These are phyloP conservation scores for Suillus hirtellus DNA, from an alignment of 768 basidiomycete genomes.

Conservation along the genomic window DNA sequence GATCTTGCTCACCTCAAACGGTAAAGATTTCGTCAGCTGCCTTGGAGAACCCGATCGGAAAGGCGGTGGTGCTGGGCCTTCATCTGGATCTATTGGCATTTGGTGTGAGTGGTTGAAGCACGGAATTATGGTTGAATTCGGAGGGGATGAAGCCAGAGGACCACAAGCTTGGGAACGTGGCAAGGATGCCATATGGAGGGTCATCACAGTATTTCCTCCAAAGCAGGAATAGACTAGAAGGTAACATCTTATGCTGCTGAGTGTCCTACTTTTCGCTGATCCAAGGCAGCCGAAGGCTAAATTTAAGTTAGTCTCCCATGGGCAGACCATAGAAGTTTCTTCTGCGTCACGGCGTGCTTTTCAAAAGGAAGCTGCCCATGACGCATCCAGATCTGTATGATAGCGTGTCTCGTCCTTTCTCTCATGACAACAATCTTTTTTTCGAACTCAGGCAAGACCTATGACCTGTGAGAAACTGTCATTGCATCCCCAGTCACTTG, in stretches of 20 bases:
- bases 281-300: not conserved
- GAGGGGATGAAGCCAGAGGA: constrained; percentile 73
- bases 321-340: not conserved
- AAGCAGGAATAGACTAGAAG: constrained; percentile 13
- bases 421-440: not conserved
- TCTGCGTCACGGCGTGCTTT: not conserved
- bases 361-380: not conserved
- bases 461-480: not conserved
- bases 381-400: not conserved
- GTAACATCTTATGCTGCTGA: not conserved
- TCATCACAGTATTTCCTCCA: constrained; percentile 61
- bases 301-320: not conserved
- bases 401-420: not conserved
- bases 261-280: not conserved
- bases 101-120: constrained; percentile 91
- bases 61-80: constrained; percentile 86
- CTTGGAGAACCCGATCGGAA: constrained; percentile 90
- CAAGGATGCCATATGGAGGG: constrained; percentile 78
- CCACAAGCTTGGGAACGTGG: constrained; percentile 88
- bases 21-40: constrained; percentile 71
- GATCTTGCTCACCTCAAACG: constrained; percentile 55
- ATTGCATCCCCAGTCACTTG: not conserved
- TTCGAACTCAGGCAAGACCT: not conserved
- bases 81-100: constrained; percentile 82
- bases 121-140: constrained; percentile 86